phyloP scores from a whole-genome alignment of 345 rosid species.

The Citrus hindsii region DNA sequence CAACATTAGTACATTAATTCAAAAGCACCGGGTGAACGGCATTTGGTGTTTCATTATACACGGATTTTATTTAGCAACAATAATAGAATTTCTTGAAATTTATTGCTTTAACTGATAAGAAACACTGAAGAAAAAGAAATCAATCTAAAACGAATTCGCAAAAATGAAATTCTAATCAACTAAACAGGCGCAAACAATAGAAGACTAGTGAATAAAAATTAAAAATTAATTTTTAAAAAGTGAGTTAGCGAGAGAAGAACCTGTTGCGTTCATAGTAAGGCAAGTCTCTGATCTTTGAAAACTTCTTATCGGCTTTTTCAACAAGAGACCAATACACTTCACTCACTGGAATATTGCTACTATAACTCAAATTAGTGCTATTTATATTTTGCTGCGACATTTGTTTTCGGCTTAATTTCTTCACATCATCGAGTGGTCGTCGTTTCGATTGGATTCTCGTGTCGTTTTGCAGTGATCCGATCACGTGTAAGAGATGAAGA shows the following conservation, averaged over 20 bases:
- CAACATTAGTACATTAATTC: neutral
- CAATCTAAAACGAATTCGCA: neutral
- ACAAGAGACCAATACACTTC: slow-evolving; percentile 94
- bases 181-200: neutral
- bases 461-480: neutral
- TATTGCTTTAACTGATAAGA: neutral
- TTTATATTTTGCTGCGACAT: slow-evolving; percentile 47
- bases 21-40: neutral
- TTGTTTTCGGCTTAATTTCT: neutral
- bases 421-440: neutral
- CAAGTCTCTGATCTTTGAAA: slow-evolving; percentile 96
- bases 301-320: slow-evolving; percentile 92
- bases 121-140: neutral
- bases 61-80: neutral
- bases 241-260: slow-evolving; percentile 22
- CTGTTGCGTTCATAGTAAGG: slow-evolving; percentile 94
- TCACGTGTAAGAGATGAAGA: neutral
- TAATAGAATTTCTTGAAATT: neutral
- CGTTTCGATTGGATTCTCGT: neutral
- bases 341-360: slow-evolving; percentile 52
- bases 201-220: neutral
- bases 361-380: slow-evolving; percentile 15
- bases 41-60: neutral
- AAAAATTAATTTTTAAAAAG: neutral
- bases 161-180: neutral